phyloP scores from a whole-genome alignment of 2,329 filamentous ascomycete species.

The Phaeoacremonium minimum region DNA sequence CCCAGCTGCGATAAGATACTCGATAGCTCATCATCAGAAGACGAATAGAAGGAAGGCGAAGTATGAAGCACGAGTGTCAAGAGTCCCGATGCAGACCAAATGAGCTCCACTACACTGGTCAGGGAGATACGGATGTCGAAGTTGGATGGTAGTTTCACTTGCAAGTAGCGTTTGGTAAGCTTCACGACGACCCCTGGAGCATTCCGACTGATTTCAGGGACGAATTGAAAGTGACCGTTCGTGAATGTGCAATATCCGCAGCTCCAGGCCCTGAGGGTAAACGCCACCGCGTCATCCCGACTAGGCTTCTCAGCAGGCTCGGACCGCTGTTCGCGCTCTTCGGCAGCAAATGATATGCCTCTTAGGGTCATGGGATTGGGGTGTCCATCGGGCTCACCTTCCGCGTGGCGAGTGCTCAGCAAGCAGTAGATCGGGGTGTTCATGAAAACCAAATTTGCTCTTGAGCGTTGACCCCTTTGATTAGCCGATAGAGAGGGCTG shows the following conservation, averaged over 20 bases:
- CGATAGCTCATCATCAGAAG: too few species aligned
- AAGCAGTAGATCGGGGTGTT: constrained; percentile 21
- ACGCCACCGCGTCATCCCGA: too few species aligned
- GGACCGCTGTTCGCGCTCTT: constrained; percentile 6
- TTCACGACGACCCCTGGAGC: constrained; percentile 28
- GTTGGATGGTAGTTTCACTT: constrained; percentile 25
- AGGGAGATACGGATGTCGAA: constrained; percentile 43
- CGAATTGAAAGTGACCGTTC: constrained; percentile 31
- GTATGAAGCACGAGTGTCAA: constrained; percentile 39
- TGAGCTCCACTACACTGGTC: constrained; percentile 39
- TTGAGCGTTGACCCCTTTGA: constrained; percentile 6
- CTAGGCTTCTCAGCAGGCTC: neutral
- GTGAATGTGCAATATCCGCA: constrained; percentile 44
- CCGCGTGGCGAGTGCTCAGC: constrained; percentile 8
- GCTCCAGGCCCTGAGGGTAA: too few species aligned
- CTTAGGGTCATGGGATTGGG: constrained; percentile 13
- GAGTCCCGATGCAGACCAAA: constrained; percentile 28
- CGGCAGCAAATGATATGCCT: constrained; percentile 11
- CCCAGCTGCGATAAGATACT: too few species aligned
- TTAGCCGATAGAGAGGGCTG: constrained; percentile 2
- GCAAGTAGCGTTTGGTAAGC: constrained; percentile 38
- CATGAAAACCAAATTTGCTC: constrained; percentile 22
- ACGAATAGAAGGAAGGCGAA: too few species aligned
- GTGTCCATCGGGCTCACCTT: neutral
- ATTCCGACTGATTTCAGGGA: constrained; percentile 35